Evolutionary conservation across 2,329 filamentous ascomycete species (phyloP), one percentile per base, ranked within the genome.

Genomic region (Penicillium paneum): DNA sequence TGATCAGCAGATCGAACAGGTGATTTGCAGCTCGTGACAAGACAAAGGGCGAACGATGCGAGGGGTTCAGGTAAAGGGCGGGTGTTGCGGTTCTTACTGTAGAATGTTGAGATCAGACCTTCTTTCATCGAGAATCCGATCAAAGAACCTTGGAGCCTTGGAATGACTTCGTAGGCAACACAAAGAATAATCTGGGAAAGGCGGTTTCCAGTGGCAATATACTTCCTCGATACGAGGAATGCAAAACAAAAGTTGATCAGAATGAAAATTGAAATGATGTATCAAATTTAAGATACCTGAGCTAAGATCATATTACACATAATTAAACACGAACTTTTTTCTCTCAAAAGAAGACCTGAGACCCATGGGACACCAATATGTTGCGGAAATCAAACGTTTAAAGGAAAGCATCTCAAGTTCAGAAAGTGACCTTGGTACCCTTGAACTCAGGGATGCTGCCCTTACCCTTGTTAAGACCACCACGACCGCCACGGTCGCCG

Each of bases 401-500:
- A 46, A 62, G 58, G 48, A 59, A 46, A 51, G 13, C 45, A 49
- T 28, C 49, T 36, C 48, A 58, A 52, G 68, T 55, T 68, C 77
- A 79, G 73, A 90, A 90, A 62, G 85, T 89, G 71, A 84, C 85
- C 85, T 92, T 94, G 79, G 85, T 88, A 76, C 90, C 91, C 75
- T 84, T 79, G 80, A 88, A 90, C 70, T 86, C 82, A 56, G 83
- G 80, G 66, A 86, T 76, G 67, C 83, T 83, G 31, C 80, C 78
- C 54, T 76, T 73, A 67, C 76, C 80, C 63, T 77, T 79, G 65
- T 72, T 76, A 48, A 76, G 72, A 58, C 77, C 73, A 57, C 79
- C 73, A 19, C 40, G 40, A n/a, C 82, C 76, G 60, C 81, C 76
- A 61, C 81, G 81, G 51, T 78, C 69, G 56, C 76, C 71, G 60